Evolutionary conservation across 768 basidiomycete genomes (phyloP), one percentile per base, ranked within the genome.

Genomic region (Suillus subaureus): DNA sequence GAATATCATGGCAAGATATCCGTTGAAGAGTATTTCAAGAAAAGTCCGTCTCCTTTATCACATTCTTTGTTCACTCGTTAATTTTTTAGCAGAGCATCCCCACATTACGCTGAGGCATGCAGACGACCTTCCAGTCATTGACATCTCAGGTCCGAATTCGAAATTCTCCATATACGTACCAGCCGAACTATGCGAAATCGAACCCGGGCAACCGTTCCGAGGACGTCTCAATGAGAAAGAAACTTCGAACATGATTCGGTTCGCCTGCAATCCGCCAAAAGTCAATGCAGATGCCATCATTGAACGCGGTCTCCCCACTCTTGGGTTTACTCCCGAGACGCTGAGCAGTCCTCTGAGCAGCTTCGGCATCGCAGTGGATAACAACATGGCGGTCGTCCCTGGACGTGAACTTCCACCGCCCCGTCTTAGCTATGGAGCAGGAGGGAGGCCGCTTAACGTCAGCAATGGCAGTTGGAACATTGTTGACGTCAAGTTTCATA

Each of bases 391-490:
- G 0, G 80, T 83, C 11, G 74, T 92, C 4, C 91, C 91, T 2
- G 88, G 74, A 3, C 85, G 93, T 15, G 83, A 90, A 66, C 84
- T 95, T 1, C 79, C 77, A 0, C 77, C 89, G 0, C 93, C 93
- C 0, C 66, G 67, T 1, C 70, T 94, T 58, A 78, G 78, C 2
- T 94, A 94, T 70, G 78, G 75, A 43, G 75, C 69, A 6, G 87
- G 85, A 23, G 49, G 49, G 2, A 72, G 63, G 5, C 72, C 79
- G 74, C 62, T 73, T 2, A 81, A 77, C 13, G 82, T 87, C 8
- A 77, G 71, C 42, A 85, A 90, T 39, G 93, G 88, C 0, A 84
- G 85, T 45, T 94, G 93, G 93, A 94, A 94, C 68, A 88, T 93
- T 61, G 72, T 89, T 42, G 81, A 89, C 31, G 87, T 90, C 64